phyloP scores from a whole-genome alignment of 75 land plant species.

The Picea sitchensis region DNA sequence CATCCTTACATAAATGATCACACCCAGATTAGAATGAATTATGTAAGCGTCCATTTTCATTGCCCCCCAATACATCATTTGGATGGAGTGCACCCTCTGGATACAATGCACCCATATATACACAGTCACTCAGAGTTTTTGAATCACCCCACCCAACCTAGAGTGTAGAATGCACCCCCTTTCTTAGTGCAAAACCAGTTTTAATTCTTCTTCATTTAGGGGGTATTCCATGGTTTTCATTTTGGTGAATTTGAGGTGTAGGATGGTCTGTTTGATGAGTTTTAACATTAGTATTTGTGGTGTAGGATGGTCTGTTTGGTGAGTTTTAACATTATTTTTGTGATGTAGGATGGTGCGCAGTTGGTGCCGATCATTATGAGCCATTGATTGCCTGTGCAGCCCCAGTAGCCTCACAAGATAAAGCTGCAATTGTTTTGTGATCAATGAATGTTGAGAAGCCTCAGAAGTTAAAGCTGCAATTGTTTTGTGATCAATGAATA shows the following conservation, averaged over 20 bases:
- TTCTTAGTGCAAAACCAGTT: not conserved
- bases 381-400: slow-evolving; percentile 60
- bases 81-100: no score
- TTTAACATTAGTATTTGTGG: not conserved
- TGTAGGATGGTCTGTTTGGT: slow-evolving; percentile 94
- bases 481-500: no score
- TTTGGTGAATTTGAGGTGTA: no score
- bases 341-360: no score
- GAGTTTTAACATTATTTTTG: no score
- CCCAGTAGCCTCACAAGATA: slow-evolving; percentile 47
- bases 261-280: not conserved
- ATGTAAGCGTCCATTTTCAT: no score
- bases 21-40: no score
- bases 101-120: no score
- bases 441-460: not conserved
- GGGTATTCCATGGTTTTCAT: not conserved
- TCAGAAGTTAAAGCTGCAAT: no score
- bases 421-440: slow-evolving; percentile 56
- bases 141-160: not conserved
- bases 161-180: not conserved
- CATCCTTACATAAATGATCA: no score
- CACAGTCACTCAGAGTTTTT: no score
- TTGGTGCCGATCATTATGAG: slow-evolving; percentile 92
- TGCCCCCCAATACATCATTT: no score
- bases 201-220: not conserved